A percentile compares a stretch with the other conserved stretches of the same genome.
These are phyloP conservation scores for Colletotrichum tanaceti DNA, from an alignment of 2,329 filamentous ascomycete species.

Conservation along the genomic window DNA sequence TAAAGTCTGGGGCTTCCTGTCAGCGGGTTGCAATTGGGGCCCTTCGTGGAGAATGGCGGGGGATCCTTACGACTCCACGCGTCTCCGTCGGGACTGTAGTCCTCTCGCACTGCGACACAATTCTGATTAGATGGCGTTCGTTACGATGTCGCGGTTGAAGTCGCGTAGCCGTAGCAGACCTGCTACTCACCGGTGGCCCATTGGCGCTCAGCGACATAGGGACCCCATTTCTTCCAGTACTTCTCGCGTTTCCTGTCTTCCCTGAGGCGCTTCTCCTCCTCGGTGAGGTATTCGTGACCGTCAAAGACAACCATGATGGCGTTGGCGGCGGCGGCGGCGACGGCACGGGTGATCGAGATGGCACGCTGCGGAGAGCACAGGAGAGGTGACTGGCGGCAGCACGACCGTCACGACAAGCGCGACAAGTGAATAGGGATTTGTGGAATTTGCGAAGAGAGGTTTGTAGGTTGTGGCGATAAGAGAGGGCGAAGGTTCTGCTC, in stretches of 20 bases:
- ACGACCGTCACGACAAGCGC: conserved; percentile 27
- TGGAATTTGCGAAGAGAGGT: conserved; percentile 29
- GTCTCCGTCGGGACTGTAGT: conserved; percentile 90
- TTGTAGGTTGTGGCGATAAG: conserved; percentile 33
- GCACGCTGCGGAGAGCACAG: conserved; percentile 11
- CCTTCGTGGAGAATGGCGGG: conserved; percentile 31
- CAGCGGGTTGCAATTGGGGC: conserved; percentile 38
- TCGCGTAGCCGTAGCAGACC: conserved; percentile 21
- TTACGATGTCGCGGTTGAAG: background rate
- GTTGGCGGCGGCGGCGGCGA: conserved; percentile 7
- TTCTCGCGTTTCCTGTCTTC: conserved; percentile 84
- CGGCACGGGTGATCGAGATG: conserved; percentile 24
- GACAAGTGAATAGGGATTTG: conserved; percentile 11
- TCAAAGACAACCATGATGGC: conserved; percentile 86
- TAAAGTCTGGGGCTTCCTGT: conserved; percentile 75
- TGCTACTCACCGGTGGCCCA: conserved; percentile 84
- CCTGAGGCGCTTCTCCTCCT: conserved; percentile 90
- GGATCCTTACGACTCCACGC: conserved; percentile 88
- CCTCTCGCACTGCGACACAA: conserved; percentile 77
- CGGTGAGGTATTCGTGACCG: conserved; percentile 85
- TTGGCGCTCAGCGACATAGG: conserved; percentile 92
- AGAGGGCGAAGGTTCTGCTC: conserved; percentile 17
- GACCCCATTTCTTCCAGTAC: conserved; percentile 99
- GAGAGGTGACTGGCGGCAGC: conserved; percentile 13
- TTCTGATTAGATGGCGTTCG: conserved; percentile 22